Percentiles rank a stretch among this genome's conserved stretches.
These are phyloP conservation scores for Trichoderma virens DNA, from an alignment of 495 filamentous ascomycete genomes.

Conservation along the genomic window DNA sequence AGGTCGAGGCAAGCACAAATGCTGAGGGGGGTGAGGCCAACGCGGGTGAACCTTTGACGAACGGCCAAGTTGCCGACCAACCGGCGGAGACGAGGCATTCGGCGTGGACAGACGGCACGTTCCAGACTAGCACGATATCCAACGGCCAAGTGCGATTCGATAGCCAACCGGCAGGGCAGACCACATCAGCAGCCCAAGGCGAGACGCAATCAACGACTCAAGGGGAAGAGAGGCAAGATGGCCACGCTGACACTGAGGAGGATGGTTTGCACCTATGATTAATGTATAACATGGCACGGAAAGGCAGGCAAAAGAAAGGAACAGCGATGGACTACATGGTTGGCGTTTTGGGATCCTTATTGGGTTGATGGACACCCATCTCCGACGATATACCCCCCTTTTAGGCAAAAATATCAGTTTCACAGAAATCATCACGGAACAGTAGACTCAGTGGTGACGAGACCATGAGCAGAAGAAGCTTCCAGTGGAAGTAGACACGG, in stretches of 20 bases:
- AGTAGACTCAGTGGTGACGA: not conserved
- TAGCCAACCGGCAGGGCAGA: conserved; percentile 10
- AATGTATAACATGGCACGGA: not conserved
- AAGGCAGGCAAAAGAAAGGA: conserved; percentile 5
- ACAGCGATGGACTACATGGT: not conserved
- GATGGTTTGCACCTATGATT: conserved; percentile 59
- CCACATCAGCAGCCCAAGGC: not conserved
- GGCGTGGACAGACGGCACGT: conserved; percentile 48
- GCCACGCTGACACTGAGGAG: conserved; percentile 36
- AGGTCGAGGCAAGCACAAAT: conserved; percentile 18
- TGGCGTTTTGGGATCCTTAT: not conserved
- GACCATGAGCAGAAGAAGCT: not conserved
- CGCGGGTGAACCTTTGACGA: conserved; percentile 18
- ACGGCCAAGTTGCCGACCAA: conserved; percentile 16
- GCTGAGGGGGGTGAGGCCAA: conserved; percentile 13
- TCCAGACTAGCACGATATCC: conserved; percentile 42
- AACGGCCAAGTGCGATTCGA: conserved; percentile 33
- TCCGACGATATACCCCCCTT: not conserved
- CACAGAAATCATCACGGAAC: not conserved
- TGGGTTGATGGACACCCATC: not conserved
- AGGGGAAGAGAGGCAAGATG: conserved; percentile 29
- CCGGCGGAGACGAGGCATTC: conserved; percentile 19
- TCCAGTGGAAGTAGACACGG: not conserved
- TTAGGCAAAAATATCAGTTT: not conserved
- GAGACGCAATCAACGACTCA: not conserved